Evolutionary conservation across 352 stramenopile species (phyloP).

Genomic region (Pythium sukuiense): DNA sequence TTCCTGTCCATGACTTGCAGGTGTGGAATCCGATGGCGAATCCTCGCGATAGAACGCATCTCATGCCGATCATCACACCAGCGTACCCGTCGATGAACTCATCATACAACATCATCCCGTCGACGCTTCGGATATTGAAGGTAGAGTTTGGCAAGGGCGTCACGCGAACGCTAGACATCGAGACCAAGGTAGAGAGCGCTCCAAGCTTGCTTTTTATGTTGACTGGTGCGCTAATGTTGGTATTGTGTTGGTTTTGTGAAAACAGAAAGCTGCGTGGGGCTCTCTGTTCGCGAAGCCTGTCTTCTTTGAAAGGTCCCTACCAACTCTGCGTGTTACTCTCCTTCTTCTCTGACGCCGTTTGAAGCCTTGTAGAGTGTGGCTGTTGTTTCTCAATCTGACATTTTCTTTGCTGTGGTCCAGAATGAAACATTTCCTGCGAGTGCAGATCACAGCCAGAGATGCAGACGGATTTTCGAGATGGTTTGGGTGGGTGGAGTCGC

Average conservation of each 20-base stretch:
- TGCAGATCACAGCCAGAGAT: constrained; percentile 64
- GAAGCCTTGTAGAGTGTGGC: not conserved
- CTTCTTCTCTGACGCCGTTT: constrained; percentile 9
- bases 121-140: constrained; percentile 91
- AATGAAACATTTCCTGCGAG: constrained; percentile 78
- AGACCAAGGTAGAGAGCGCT: constrained; percentile 58
- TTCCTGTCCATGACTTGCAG: constrained; percentile 28
- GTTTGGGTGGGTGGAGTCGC: constrained; percentile 89
- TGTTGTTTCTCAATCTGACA: not conserved
- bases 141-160: constrained; percentile 81
- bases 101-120: constrained; percentile 95
- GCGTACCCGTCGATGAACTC: constrained; percentile 98
- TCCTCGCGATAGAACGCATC: constrained; percentile 84
- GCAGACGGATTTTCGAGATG: constrained; percentile 62
- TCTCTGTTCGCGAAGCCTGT: constrained; percentile 70
- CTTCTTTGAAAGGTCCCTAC: constrained; percentile 76
- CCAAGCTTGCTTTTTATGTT: not conserved
- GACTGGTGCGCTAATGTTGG: not conserved
- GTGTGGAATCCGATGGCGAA: constrained; percentile 90
- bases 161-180: constrained; percentile 71
- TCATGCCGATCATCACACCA: constrained; percentile 99
- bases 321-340: constrained; percentile 6
- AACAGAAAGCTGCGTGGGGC: constrained; percentile 73
- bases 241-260: constrained; percentile 4
- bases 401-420: constrained; percentile 30